Base-by-base conservation (phyloP, 495 filamentous ascomycete species). In the Penicillium paradoxum region DNA sequence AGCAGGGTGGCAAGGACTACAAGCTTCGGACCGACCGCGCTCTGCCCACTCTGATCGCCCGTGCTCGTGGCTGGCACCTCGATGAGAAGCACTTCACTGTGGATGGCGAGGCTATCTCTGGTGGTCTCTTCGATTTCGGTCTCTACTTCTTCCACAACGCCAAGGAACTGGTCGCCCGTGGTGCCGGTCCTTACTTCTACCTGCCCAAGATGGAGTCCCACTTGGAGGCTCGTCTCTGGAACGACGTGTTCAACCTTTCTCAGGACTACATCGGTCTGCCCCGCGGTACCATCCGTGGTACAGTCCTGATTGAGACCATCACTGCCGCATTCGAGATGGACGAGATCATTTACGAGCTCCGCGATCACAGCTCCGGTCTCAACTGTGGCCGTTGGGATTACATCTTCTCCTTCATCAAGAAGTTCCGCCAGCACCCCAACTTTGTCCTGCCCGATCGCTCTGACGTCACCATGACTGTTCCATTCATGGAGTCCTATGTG, bases 321-420 rank as follows among this genome's bases (percentile, higher is more conserved):
- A 77, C 90, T 21, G 93, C 95, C 27, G 95, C 91, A n/a, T 99
- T 99, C 61, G 95, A 99, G 78, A 99, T 99, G 93, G 93, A 99
- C 53, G 93, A 98, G 86, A 97, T 98, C 73, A 97, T 99, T 72
- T 99, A 96, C 76, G 93, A 99, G 73, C 86, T 99, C 56, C 89
- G 93, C 33, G 92, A 97, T 67, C 93, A 99, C 78, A 90, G 85
- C 72, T 87, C 93, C 10, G 93, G 93, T 47, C 81, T 99, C 57
- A 99, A 99, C 80, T 99, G 93, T 73, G 93, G 93, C 45, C 87
- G 93, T 45, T 99, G 93, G 93, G 93, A 99, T 68, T 99, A 99
- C 80, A 97, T 99, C 76, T 98, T 99, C 80, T 92, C 86, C 70
- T 89, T 93, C 66, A 99, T 99, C 80, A 99, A 99, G 81, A 96